Conservation (phyloP, 2,329 filamentous ascomycete genomes). For the Talaromyces islandicus region DNA sequence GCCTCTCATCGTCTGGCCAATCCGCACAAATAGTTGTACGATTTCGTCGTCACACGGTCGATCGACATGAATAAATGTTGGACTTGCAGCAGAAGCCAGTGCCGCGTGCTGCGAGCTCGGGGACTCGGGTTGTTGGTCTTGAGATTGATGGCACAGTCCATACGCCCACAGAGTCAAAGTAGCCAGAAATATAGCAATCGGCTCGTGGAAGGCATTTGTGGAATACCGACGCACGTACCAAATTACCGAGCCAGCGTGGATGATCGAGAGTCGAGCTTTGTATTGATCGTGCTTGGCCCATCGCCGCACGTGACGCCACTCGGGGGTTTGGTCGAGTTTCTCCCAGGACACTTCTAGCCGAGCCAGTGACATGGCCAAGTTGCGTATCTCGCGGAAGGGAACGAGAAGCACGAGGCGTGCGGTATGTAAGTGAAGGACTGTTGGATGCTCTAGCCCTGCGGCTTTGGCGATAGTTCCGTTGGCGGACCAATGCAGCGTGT, state of each 20-base stretch:
- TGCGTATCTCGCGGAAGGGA: slow-evolving; percentile 43
- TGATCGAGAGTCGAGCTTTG: slow-evolving; percentile 52
- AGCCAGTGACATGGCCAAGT: slow-evolving; percentile 34
- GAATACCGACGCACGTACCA: slow-evolving; percentile 50
- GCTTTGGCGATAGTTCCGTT: slow-evolving; percentile 46
- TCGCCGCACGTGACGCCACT: slow-evolving; percentile 39
- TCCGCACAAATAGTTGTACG: slow-evolving; percentile 50
- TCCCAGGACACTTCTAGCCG: slow-evolving; percentile 24
- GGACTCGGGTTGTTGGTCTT: slow-evolving; percentile 22
- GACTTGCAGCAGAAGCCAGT: slow-evolving; percentile 20
- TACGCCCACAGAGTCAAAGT: slow-evolving; percentile 46
- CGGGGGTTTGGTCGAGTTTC: slow-evolving; percentile 21
- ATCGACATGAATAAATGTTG: slow-evolving; percentile 48
- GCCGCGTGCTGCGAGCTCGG: slow-evolving; percentile 1
- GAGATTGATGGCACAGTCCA: slow-evolving; percentile 23
- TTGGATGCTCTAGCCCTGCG: slow-evolving; percentile 49
- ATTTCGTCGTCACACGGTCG: slow-evolving; percentile 54
- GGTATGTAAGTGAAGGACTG: slow-evolving; percentile 51
- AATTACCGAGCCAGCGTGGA: slow-evolving; percentile 48
- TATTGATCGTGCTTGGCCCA: slow-evolving; percentile 50
- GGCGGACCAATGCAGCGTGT: slow-evolving; percentile 54
- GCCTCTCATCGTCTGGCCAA: slow-evolving; percentile 45
- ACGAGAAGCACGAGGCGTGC: slow-evolving; percentile 49
- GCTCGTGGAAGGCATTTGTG: slow-evolving; percentile 44
- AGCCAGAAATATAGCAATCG: slow-evolving; percentile 40